A percentile compares a stretch with the other conserved stretches of the same genome.
These are phyloP conservation scores for Penicillium longicatenatum DNA, from an alignment of 495 filamentous ascomycete species.

Conservation along the genomic window DNA sequence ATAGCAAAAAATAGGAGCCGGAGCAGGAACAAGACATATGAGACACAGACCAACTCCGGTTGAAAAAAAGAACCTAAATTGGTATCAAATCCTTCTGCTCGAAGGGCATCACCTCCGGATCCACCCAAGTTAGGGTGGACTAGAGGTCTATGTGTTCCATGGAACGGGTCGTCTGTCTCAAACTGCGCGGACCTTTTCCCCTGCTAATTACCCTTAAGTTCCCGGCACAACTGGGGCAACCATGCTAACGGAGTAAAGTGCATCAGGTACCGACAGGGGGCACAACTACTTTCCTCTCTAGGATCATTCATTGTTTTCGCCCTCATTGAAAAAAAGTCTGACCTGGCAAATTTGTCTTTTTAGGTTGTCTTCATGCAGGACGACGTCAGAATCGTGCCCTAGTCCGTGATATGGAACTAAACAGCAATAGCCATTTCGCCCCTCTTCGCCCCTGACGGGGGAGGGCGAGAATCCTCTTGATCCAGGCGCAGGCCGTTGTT, in stretches of 20 bases:
- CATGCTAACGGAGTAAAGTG: conserved; percentile 2
- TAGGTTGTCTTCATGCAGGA: neutral
- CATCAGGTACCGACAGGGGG: neutral
- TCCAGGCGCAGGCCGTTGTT: conserved; percentile 3
- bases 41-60: neutral
- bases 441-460: conserved; percentile 4
- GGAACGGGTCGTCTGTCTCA: conserved; percentile 22
- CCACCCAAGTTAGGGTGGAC: conserved; percentile 2
- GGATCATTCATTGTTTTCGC: neutral
- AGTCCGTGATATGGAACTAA: neutral
- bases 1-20: neutral
- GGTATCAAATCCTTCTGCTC: neutral
- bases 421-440: neutral
- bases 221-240: conserved; percentile 1
- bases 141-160: conserved; percentile 5
- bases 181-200: conserved; percentile 5
- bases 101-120: conserved; percentile 1
- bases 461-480: neutral
- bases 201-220: neutral
- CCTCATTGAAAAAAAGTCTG: neutral
- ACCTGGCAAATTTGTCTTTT: neutral
- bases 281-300: neutral
- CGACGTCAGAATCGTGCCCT: neutral
- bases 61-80: neutral
- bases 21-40: neutral